Conservation (phyloP, 441 rosid genomes). For the Raphanus hybrid region DNA sequence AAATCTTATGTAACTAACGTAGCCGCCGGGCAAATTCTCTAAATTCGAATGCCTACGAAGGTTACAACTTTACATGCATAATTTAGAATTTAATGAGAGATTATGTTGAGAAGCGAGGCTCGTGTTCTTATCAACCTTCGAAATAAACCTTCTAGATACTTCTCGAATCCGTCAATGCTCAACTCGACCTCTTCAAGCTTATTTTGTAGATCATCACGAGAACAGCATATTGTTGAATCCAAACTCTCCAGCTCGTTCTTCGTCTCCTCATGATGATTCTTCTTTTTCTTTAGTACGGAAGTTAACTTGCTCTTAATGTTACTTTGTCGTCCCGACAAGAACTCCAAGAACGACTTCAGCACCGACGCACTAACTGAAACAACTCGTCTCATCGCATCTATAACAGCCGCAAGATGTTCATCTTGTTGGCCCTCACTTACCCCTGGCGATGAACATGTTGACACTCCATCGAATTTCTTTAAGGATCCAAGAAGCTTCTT, state of each 20-base stretch:
- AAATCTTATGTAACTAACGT: neutral
- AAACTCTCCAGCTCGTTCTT: slow-evolving; percentile 56
- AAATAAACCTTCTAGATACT: slow-evolving; percentile 54
- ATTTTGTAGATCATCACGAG: slow-evolving; percentile 36
- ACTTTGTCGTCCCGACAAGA: slow-evolving; percentile 48
- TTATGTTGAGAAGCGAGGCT: slow-evolving; percentile 66
- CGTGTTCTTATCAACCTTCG: slow-evolving; percentile 69
- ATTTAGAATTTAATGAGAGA: slow-evolving; percentile 47
- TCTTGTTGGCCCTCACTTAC: slow-evolving; percentile 44
- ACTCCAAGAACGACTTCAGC: slow-evolving; percentile 53
- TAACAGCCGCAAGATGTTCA: slow-evolving; percentile 49
- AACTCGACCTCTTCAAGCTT: slow-evolving; percentile 55
- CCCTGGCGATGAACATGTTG: slow-evolving; percentile 10
- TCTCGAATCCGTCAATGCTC: slow-evolving; percentile 56
- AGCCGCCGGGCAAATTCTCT: slow-evolving; percentile 23
- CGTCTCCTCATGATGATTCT: slow-evolving; percentile 47
- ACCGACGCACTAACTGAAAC: slow-evolving; percentile 39
- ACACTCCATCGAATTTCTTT: slow-evolving; percentile 49
- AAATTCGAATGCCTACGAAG: slow-evolving; percentile 9
- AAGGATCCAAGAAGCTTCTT: slow-evolving; percentile 44
- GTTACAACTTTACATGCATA: slow-evolving; percentile 5
- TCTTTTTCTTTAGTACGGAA: slow-evolving; percentile 52
- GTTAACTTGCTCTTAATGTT: slow-evolving; percentile 53
- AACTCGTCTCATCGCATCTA: slow-evolving; percentile 54
- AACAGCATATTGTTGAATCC: slow-evolving; percentile 43